phyloP scores from a whole-genome alignment of 2,329 filamentous ascomycete species.

The Claviceps sp. region DNA sequence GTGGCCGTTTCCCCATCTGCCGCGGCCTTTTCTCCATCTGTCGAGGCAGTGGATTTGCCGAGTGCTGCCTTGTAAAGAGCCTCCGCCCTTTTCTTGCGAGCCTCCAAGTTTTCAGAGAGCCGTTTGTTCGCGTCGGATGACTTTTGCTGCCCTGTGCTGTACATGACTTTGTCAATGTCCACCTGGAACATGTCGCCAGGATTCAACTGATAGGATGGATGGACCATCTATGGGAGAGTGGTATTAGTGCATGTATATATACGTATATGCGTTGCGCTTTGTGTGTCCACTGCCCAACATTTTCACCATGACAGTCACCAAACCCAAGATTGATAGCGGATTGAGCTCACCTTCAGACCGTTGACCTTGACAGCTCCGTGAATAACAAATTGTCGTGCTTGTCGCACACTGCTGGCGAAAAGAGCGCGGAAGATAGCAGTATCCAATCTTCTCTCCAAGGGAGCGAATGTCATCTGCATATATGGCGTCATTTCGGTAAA shows the following conservation, averaged over 20 bases:
- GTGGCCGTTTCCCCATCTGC: slow-evolving; percentile 4
- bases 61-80: slow-evolving; percentile 10
- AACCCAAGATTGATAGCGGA: background rate
- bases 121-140: slow-evolving; percentile 16
- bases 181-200: slow-evolving; percentile 98
- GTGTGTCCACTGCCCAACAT: background rate
- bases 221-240: slow-evolving; percentile 55
- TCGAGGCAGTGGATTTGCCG: slow-evolving; percentile 5
- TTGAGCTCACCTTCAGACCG: slow-evolving; percentile 64
- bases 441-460: slow-evolving; percentile 79
- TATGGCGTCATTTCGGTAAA: slow-evolving; percentile 55
- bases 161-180: slow-evolving; percentile 76
- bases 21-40: slow-evolving; percentile 8
- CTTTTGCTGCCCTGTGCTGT: slow-evolving; percentile 68
- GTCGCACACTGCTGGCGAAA: slow-evolving; percentile 85
- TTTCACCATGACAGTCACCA: background rate
- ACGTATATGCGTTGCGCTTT: background rate
- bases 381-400: slow-evolving; percentile 87
- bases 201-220: slow-evolving; percentile 87
- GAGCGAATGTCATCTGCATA: slow-evolving; percentile 92
- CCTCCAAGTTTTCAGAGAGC: slow-evolving; percentile 14
- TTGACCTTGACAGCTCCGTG: slow-evolving; percentile 94
- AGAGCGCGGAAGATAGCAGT: slow-evolving; percentile 88
- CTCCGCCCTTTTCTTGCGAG: slow-evolving; percentile 15
- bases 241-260: slow-evolving; percentile 1